A percentile compares a stretch with the other conserved stretches of the same genome.
These are phyloP conservation scores for Azolla pinnata DNA, from an alignment of 75 land plant species.

Conservation along the genomic window DNA sequence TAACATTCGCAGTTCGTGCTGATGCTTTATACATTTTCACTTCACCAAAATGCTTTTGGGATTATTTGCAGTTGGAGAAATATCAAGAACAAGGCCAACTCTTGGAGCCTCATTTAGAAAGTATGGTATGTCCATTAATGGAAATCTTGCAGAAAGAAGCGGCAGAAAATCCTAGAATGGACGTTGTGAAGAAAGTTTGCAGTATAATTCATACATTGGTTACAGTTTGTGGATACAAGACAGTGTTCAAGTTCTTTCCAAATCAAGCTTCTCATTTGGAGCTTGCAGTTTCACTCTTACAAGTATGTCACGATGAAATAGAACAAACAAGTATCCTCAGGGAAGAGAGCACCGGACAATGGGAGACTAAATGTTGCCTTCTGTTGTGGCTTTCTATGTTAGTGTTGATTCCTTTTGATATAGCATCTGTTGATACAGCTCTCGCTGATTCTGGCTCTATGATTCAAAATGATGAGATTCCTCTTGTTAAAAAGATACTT, in stretches of 20 bases:
- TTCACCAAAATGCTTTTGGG: conserved; percentile 5
- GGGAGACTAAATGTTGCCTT: conserved; percentile 81
- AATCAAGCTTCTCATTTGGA: conserved; percentile 95
- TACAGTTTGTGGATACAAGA: conserved; percentile 89
- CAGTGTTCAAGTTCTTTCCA: conserved; percentile 83
- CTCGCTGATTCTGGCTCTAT: conserved; percentile 23
- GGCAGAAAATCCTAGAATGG: conserved; percentile 35
- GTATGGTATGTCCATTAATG: conserved; percentile 81
- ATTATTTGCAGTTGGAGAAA: conserved; percentile 64
- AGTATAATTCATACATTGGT: conserved; percentile 67
- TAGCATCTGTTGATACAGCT: conserved; percentile 80
- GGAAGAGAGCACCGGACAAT: conserved; percentile 92
- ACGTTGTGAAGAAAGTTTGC: conserved; percentile 66
- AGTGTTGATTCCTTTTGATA: conserved; percentile 93
- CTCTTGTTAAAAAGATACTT: conserved; percentile 65
- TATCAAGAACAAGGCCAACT: conserved; percentile 96
- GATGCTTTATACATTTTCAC: background rate
- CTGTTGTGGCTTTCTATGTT: conserved; percentile 93
- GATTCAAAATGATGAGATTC: conserved; percentile 24
- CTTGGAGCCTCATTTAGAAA: conserved; percentile 80
- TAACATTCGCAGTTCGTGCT: too few relatives aligned
- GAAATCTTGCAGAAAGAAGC: conserved; percentile 43
- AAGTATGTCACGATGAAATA: conserved; percentile 49
- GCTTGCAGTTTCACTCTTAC: conserved; percentile 70
- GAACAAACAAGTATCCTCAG: conserved; percentile 40